Base-by-base conservation (phyloP, 164 flowering plant species). In the Umbellularia californica region DNA sequence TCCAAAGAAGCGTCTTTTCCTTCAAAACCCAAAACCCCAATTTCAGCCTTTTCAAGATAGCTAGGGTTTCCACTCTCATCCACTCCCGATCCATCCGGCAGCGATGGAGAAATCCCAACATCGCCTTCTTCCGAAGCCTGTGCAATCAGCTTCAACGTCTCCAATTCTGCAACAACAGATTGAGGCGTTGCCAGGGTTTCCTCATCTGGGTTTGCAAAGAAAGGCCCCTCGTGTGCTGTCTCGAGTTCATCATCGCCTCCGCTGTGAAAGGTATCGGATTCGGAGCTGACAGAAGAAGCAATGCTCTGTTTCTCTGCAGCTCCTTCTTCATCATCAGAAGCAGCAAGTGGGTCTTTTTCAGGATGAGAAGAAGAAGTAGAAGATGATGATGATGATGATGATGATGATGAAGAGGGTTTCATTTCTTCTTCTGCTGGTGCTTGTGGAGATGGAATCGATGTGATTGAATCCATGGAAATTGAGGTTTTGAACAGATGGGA, bases 161-260 rank as follows among this genome's bases (percentile, higher is more conserved):
- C 70, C 15, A 64, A 27, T 28, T 13, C 64, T 23, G 33, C 70
- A 23, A 74, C 70, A 23, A 74, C 62, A 55, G 25, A 67, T 51
- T 17, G 63, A 33, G 24, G 27, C n/a, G 73, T 71, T 52, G 75
- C 87, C 52, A 77, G 63, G 73, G 77, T 70, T 66, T 75, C 84
- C 2, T 80, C 90, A 47, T 75, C 88, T 50, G 78, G 77, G 72
- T 79, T 83, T 1, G 73, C 81, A 14, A 80, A 60, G 80, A 82
- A 72, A 11, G 84, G 82, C 83, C 82, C 80, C 76, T 87, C 90
- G 28, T 83, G 71, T 7, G 85, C 88, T 23, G 82, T 72, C 27
- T 82, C 96, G 72, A 93, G 88, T n/a, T 81, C 94, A 75, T 89
- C 91, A 14, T 80, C 88, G 5, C 90, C 72, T 10, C 78, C 92